phyloP scores from a whole-genome alignment of 1,139 yeast genomes.

The Geotrichum citri-aurantii region DNA sequence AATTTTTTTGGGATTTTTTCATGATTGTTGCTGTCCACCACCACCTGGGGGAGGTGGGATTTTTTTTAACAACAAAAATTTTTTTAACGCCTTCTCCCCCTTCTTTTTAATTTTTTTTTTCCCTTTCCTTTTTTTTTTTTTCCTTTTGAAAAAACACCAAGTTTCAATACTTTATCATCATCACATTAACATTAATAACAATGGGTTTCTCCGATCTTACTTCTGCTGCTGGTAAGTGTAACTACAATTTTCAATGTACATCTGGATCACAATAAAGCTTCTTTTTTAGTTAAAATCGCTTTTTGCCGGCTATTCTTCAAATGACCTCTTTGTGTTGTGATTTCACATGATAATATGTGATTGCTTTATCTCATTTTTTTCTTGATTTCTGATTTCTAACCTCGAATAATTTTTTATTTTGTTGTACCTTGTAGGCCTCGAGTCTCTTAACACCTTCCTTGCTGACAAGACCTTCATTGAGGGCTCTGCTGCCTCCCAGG shows the following conservation, averaged over 20 bases:
- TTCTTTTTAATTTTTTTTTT: too few species aligned
- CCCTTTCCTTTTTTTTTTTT: conserved; percentile 2
- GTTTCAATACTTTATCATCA: not conserved
- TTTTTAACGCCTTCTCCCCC: not conserved
- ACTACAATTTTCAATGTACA: not conserved
- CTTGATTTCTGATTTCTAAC: not conserved
- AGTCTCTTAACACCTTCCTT: conserved; percentile 80
- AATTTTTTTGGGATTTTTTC: not conserved
- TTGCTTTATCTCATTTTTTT: too few species aligned
- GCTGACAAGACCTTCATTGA: conserved; percentile 90
- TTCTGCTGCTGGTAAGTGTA: conserved; percentile 39
- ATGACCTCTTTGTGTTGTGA: not conserved
- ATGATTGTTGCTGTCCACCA: not conserved
- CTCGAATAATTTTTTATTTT: not conserved
- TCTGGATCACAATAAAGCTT: not conserved
- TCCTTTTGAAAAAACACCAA: not conserved
- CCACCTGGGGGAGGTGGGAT: not conserved
- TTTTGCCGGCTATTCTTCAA: not conserved
- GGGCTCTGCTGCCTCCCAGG: conserved; percentile 92
- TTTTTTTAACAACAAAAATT: not conserved
- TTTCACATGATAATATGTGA: not conserved
- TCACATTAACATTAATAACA: conserved; percentile 11
- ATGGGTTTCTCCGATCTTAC: conserved; percentile 42
- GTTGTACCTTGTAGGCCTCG: conserved; percentile 45
- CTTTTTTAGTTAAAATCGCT: not conserved